Evolutionary conservation across 108 stramenopile genomes (phyloP).

Genomic region (Aurantiochytrium sp.): DNA sequence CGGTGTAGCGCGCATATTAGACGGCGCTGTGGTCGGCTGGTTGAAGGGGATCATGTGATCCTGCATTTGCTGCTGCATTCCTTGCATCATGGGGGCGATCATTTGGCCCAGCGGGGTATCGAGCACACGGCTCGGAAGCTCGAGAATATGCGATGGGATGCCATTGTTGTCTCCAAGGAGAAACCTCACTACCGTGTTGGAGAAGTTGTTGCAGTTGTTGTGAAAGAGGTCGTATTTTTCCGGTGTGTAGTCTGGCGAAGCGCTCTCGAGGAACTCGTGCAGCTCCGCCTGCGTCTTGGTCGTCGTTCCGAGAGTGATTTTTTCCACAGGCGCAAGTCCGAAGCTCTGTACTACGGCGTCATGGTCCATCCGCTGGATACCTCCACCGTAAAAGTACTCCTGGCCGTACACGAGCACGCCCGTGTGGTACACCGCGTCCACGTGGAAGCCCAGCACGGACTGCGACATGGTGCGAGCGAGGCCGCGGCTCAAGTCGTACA

Average conservation of each 20-base stretch:
- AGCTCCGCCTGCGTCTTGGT: constrained; percentile 29
- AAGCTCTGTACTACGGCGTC: background rate
- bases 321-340: background rate
- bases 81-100: constrained; percentile 25
- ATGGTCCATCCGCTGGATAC: constrained; percentile 19
- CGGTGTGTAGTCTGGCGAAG: background rate
- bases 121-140: constrained; percentile 22
- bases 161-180: background rate
- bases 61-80: constrained; percentile 22
- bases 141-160: constrained; percentile 23
- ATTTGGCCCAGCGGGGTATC: constrained; percentile 28
- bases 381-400: constrained; percentile 38
- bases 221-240: constrained; percentile 28
- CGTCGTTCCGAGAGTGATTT: constrained; percentile 21
- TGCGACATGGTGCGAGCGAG: constrained; percentile 18
- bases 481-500: constrained; percentile 25
- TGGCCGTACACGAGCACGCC: constrained; percentile 20
- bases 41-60: background rate
- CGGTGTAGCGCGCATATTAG: background rate
- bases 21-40: background rate
- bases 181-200: constrained; percentile 20
- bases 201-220: constrained; percentile 41
- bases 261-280: background rate
- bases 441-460: constrained; percentile 24
- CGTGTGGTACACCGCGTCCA: constrained; percentile 36